phyloP scores from a whole-genome alignment of 306 rosid genomes.

The Oemleria cerasiformis region DNA sequence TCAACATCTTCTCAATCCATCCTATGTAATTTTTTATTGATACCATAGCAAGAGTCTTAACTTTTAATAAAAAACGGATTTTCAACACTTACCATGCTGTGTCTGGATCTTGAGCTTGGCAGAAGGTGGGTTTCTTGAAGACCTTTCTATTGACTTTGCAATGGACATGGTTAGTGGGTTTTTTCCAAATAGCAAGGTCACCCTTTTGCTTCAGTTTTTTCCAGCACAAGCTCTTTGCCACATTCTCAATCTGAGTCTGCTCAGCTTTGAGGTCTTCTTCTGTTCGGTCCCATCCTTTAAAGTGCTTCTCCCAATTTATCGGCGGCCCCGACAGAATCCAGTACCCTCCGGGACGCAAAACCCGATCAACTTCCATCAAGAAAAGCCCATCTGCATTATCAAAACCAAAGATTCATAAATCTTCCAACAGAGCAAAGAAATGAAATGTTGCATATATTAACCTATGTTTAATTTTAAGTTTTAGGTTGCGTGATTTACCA shows the following conservation, averaged over 20 bases:
- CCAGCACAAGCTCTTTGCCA: slow-evolving; percentile 87
- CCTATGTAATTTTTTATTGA: too few species aligned
- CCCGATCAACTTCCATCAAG: slow-evolving; percentile 79
- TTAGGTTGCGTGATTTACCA: slow-evolving; percentile 38
- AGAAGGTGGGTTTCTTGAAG: slow-evolving; percentile 65
- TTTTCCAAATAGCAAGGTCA: slow-evolving; percentile 95
- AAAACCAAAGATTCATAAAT: background rate
- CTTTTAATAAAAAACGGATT: too few species aligned
- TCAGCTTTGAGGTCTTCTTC: slow-evolving; percentile 60
- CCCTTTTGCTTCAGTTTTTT: slow-evolving; percentile 62
- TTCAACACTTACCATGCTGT: slow-evolving; percentile 62
- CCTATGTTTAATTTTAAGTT: background rate
- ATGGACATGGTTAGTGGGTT: slow-evolving; percentile 78
- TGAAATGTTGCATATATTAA: background rate
- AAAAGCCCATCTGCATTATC: slow-evolving; percentile 63
- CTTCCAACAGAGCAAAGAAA: background rate
- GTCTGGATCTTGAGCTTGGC: slow-evolving; percentile 68
- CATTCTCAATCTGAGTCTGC: slow-evolving; percentile 64
- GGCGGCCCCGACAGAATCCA: slow-evolving; percentile 99
- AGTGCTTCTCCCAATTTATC: slow-evolving; percentile 76
- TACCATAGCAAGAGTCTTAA: too few species aligned
- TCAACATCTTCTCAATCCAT: too few species aligned
- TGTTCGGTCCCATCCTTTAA: slow-evolving; percentile 88
- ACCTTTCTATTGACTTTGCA: slow-evolving; percentile 56
- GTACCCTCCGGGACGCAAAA: slow-evolving; percentile 92